phyloP scores from a whole-genome alignment of 768 basidiomycete species.

The Mycena galopus region DNA sequence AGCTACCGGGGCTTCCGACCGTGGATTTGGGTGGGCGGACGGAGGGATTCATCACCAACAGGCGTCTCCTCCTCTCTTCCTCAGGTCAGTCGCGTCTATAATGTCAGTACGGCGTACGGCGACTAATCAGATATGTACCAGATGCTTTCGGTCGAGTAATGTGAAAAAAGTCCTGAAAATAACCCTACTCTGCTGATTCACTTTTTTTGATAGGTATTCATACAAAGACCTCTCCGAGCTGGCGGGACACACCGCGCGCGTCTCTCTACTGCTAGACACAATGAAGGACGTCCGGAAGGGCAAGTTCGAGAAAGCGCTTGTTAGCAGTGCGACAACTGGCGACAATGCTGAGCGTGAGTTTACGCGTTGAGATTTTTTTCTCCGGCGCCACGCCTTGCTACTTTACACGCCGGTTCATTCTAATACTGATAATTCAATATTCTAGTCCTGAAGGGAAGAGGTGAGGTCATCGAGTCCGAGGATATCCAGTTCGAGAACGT shows the following conservation, averaged over 20 bases:
- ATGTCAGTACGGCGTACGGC: constrained; percentile 8
- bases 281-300: constrained; percentile 89
- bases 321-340: constrained; percentile 78
- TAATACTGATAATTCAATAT: background rate
- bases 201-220: no score
- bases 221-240: constrained; percentile 97
- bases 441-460: constrained; percentile 83
- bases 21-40: constrained; percentile 89
- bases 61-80: constrained; percentile 88
- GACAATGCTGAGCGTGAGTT: constrained; percentile 83
- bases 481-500: constrained; percentile 94
- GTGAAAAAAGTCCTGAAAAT: no score
- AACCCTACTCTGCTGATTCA: no score
- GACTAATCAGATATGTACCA: constrained; percentile 39
- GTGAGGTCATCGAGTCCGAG: constrained; percentile 84
- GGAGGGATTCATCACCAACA: constrained; percentile 99
- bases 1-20: constrained; percentile 75
- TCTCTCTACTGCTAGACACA: constrained; percentile 88
- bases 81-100: constrained; percentile 65
- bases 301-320: constrained; percentile 89
- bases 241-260: constrained; percentile 94
- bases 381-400: no score
- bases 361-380: background rate
- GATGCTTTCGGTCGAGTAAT: constrained; percentile 97
- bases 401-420: no score